phyloP scores from a whole-genome alignment of 345 rosid genomes.

The Arabis hirsuta region DNA sequence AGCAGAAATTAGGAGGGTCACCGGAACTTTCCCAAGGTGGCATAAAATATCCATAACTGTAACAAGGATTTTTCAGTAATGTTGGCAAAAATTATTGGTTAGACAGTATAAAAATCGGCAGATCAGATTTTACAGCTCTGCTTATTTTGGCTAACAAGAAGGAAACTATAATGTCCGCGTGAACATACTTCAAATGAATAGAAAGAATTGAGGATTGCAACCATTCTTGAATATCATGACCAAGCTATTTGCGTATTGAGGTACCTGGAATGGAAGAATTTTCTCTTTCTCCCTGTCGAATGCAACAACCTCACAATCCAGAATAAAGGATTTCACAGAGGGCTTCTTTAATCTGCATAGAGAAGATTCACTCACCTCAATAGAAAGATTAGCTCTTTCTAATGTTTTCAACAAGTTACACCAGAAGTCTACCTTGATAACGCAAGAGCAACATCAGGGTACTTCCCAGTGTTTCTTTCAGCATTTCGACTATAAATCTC shows the following conservation, averaged over 20 bases:
- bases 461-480: constrained; percentile 88
- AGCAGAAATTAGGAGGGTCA: not conserved
- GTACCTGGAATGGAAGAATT: constrained; percentile 96
- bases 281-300: constrained; percentile 72
- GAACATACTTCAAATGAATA: constrained; percentile 6
- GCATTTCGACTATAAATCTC: constrained; percentile 98
- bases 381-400: constrained; percentile 22
- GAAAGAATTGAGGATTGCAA: constrained; percentile 14
- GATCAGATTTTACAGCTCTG: not conserved
- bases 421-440: constrained; percentile 62
- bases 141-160: constrained; percentile 1
- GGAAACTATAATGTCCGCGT: not conserved
- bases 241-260: constrained; percentile 16
- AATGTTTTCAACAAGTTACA: constrained; percentile 19
- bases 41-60: constrained; percentile 13
- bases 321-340: constrained; percentile 69
- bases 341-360: constrained; percentile 79
- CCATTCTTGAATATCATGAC: constrained; percentile 27
- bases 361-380: constrained; percentile 33
- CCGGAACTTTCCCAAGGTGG: not conserved
- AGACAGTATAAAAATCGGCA: not conserved
- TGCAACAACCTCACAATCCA: constrained; percentile 96
- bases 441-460: constrained; percentile 79
- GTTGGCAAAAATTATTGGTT: constrained; percentile 1
- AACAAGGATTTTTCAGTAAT: constrained; percentile 4